phyloP scores from a whole-genome alignment of 1,284 basidiomycete genomes.

The Sutorius eximius region DNA sequence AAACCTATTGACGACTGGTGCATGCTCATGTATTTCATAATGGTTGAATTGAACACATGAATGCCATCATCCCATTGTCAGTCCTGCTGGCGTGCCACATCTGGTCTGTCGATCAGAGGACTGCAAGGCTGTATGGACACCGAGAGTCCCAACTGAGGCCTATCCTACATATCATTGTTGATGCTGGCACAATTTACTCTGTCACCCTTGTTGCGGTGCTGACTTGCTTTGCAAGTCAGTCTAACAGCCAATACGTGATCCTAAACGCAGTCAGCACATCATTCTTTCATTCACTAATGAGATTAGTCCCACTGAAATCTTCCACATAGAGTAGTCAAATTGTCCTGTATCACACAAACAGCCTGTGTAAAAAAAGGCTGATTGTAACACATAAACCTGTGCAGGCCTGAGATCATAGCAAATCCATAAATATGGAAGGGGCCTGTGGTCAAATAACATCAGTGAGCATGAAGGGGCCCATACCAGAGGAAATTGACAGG shows the following conservation, averaged over 20 bases:
- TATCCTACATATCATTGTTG: constrained; percentile 9
- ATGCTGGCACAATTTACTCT: constrained; percentile 14
- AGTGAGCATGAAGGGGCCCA: too few species aligned
- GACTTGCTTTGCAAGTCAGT: background rate
- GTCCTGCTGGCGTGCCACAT: constrained; percentile 5
- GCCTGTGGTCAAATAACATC: too few species aligned
- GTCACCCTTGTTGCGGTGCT: background rate
- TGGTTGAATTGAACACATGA: background rate
- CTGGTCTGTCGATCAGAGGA: background rate
- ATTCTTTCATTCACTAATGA: background rate
- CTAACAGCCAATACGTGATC: constrained; percentile 1
- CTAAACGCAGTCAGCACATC: background rate
- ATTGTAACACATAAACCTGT: too few species aligned
- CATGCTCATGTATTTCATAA: background rate
- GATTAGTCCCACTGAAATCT: background rate
- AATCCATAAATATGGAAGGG: too few species aligned
- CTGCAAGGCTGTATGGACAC: background rate
- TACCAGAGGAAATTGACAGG: too few species aligned
- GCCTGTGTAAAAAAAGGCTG: too few species aligned
- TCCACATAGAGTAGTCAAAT: too few species aligned
- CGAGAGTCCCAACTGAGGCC: background rate
- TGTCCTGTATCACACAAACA: too few species aligned
- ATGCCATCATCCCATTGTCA: background rate
- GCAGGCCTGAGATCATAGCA: too few species aligned
- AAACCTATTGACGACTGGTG: constrained; percentile 14